Base-by-base conservation (phyloP, 768 basidiomycete genomes). In the Tulasnella sp. region DNA sequence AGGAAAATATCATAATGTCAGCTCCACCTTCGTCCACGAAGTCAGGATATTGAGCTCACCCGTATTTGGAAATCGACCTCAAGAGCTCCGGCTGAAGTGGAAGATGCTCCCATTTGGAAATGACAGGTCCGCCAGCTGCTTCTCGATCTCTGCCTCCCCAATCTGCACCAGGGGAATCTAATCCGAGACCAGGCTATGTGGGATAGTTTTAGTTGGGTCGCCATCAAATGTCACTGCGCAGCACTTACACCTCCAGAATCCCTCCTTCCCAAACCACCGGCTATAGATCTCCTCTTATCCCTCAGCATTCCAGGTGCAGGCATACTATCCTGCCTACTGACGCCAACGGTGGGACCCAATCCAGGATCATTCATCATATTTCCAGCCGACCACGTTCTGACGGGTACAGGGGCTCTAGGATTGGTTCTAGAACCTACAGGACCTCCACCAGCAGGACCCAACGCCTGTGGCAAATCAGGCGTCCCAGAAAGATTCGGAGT, bases 21-120 rank as follows among this genome's bases (percentile, higher is more conserved):
- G 16, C n/a, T n/a, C n/a, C n/a, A n/a, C n/a, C n/a, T n/a, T n/a
- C n/a, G n/a, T n/a, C n/a, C n/a, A n/a, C n/a, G n/a, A n/a, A n/a
- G n/a, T n/a, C n/a, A 31, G 37, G 48, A 52, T 2, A 39, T 54
- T 32, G 8, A 31, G 69, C 81, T 69, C 58, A 93, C 91, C 92
- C 93, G 63, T 95, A 98, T 66, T 92, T 93, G 55, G 74, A 79
- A 55, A 98, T 72, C 37, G 88, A 90, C 46, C 89, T 75, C 60
- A 95, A 70, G 9, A 98, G 69, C 58, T 96, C 93, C 37, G 87
- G 81, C 9, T 83, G 78, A 29, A 96, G 72, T 51, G 79, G 72
- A 41, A 98, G 65, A 60, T 95, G 89, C 55, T 98, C 93, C 93
- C 93, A 98, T 67, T 96, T 96, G 48, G 88, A 83, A 41, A 95